phyloP scores from a whole-genome alignment of 2,329 filamentous ascomycete species.

The Periconia sp. region DNA sequence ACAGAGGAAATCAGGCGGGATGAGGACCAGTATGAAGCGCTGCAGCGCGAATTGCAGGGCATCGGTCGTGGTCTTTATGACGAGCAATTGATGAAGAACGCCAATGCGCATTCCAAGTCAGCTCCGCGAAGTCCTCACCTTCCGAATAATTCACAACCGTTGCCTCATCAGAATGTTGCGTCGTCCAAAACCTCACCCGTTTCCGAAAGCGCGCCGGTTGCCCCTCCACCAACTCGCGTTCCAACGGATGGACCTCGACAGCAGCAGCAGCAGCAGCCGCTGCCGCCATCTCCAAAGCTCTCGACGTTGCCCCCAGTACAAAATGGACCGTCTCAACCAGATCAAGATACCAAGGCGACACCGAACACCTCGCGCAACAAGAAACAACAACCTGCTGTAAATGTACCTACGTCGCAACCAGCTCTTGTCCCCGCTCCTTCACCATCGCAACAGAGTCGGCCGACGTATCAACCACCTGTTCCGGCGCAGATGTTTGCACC shows the following conservation, averaged over 20 bases:
- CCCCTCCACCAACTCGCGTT: conserved; percentile 7
- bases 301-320: conserved; percentile 5
- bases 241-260: conserved; percentile 7
- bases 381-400: conserved; percentile 17
- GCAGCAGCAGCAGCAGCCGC: conserved; percentile 4
- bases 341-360: conserved; percentile 27
- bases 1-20: conserved; percentile 73
- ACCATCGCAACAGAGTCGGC: conserved; percentile 4
- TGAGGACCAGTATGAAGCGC: conserved; percentile 65
- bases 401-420: conserved; percentile 22
- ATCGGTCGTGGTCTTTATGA: conserved; percentile 65
- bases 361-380: conserved; percentile 33
- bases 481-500: conserved; percentile 22
- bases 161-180: conserved; percentile 18
- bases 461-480: conserved; percentile 17
- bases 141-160: conserved; percentile 26
- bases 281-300: conserved; percentile 9
- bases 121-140: conserved; percentile 26
- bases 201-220: conserved; percentile 5
- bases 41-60: conserved; percentile 69
- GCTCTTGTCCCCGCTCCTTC: conserved; percentile 8
- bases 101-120: conserved; percentile 16
- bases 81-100: conserved; percentile 38
- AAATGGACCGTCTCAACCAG: conserved; percentile 14
- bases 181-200: conserved; percentile 12